phyloP scores from a whole-genome alignment of 495 filamentous ascomycete genomes.

The Hypomontagnella monticulosa region DNA sequence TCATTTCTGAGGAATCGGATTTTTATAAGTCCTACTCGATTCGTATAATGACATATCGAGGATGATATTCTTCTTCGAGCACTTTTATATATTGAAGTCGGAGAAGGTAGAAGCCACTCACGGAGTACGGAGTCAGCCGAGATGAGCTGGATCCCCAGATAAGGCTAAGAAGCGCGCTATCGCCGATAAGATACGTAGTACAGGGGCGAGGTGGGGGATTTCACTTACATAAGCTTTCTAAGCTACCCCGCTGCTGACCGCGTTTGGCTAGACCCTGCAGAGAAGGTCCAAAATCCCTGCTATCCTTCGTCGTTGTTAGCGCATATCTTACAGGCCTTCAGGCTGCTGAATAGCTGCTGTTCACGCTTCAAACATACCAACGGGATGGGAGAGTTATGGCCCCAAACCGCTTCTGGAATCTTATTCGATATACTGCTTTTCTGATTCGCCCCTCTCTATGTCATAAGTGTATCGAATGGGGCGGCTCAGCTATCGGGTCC shows the following conservation, averaged over 20 bases:
- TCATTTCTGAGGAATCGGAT: too few relatives aligned
- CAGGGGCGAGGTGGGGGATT: background rate
- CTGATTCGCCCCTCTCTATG: slow-evolving; percentile 30
- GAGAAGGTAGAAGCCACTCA: background rate
- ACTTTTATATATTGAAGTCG: slow-evolving; percentile 9
- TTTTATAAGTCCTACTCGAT: background rate
- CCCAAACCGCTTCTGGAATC: slow-evolving; percentile 15
- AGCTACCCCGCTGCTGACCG: slow-evolving; percentile 9
- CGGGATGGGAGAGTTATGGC: background rate
- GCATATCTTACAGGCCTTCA: background rate
- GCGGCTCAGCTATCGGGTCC: slow-evolving; percentile 24
- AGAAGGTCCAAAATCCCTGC: background rate
- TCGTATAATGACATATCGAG: slow-evolving; percentile 1
- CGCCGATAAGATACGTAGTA: background rate
- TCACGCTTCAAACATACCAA: slow-evolving; percentile 4
- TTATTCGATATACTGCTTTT: slow-evolving; percentile 15
- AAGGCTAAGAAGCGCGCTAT: slow-evolving; percentile 17
- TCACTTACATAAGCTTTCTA: slow-evolving; percentile 3
- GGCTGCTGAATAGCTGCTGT: background rate
- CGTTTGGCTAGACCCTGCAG: background rate
- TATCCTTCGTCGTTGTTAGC: background rate
- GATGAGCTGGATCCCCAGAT: slow-evolving; percentile 7
- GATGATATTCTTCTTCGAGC: background rate
- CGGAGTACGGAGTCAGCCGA: slow-evolving; percentile 33
- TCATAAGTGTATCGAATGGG: slow-evolving; percentile 32